phyloP scores from a whole-genome alignment of 257 asterid species.

The Parsonsia alboflavescens region DNA sequence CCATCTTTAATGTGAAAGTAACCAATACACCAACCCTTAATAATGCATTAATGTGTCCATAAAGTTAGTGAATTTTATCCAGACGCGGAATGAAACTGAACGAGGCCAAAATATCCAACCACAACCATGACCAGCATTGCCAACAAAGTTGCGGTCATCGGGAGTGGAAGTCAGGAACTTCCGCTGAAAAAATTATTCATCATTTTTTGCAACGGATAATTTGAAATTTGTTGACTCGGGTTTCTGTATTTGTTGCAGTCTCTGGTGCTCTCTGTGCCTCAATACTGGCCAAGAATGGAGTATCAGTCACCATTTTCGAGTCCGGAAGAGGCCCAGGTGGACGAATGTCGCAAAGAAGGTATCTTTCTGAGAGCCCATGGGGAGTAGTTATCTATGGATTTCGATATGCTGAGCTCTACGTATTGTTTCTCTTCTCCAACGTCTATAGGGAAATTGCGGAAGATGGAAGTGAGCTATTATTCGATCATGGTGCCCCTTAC shows the following conservation, averaged over 20 bases:
- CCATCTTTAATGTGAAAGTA: too few relatives aligned
- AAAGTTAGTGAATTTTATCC: background rate
- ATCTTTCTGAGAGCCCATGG: background rate
- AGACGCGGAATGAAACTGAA: background rate
- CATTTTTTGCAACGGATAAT: background rate
- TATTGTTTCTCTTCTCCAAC: too few relatives aligned
- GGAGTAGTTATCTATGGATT: background rate
- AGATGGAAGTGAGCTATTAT: slow-evolving; percentile 74
- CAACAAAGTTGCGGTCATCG: slow-evolving; percentile 78
- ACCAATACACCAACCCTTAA: too few relatives aligned
- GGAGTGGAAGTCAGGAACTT: slow-evolving; percentile 68
- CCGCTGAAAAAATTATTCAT: background rate
- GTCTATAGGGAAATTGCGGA: slow-evolving; percentile 50
- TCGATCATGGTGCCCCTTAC: slow-evolving; percentile 91
- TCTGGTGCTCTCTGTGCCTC: slow-evolving; percentile 95
- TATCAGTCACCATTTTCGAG: slow-evolving; percentile 76
- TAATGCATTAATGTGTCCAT: too few relatives aligned
- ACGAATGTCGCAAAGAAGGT: slow-evolving; percentile 93
- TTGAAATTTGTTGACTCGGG: background rate
- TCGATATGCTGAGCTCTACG: background rate
- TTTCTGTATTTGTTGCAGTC: slow-evolving; percentile 35
- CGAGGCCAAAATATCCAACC: background rate
- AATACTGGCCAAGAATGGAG: slow-evolving; percentile 66
- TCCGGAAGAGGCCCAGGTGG: slow-evolving; percentile 95
- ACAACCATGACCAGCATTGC: slow-evolving; percentile 45